Percentiles rank a stretch among this genome's conserved stretches.
These are phyloP conservation scores for Aspergillus puulaauensis DNA, from an alignment of 2,329 filamentous ascomycete species.

Conservation along the genomic window DNA sequence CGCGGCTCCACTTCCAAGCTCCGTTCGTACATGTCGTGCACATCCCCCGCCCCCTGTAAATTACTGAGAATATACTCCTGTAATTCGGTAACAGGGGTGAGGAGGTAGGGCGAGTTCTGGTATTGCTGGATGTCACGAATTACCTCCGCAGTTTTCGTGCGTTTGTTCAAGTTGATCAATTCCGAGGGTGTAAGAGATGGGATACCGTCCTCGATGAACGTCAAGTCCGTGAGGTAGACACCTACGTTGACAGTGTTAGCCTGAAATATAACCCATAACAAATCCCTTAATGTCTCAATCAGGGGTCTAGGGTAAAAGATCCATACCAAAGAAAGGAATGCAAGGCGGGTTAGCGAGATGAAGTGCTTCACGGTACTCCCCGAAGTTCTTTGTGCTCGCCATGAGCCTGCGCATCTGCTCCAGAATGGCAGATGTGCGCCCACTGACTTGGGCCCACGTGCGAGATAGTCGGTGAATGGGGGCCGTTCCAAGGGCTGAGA, in stretches of 20 bases:
- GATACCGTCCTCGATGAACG: conserved; percentile 98
- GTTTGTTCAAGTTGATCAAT: conserved; percentile 97
- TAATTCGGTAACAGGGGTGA: conserved; percentile 85
- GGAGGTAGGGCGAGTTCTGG: conserved; percentile 92
- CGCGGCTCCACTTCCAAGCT: conserved; percentile 89
- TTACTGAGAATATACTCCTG: conserved; percentile 97
- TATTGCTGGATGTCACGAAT: conserved; percentile 99
- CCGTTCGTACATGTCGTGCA: conserved; percentile 99
- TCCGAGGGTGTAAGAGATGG: conserved; percentile 94
- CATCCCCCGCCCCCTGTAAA: conserved; percentile 91
- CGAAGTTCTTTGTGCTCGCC: conserved; percentile 97
- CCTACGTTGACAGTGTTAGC: conserved; percentile 51
- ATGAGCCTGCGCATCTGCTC: conserved; percentile 93
- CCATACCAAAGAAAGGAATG: conserved; percentile 92
- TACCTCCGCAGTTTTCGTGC: conserved; percentile 95
- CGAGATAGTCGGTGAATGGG: conserved; percentile 90
- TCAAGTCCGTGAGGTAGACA: conserved; percentile 94
- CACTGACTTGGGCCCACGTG: conserved; percentile 92
- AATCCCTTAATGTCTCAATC: not conserved
- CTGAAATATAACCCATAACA: not conserved
- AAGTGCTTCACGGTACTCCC: conserved; percentile 89
- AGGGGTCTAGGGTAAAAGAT: conserved; percentile 36
- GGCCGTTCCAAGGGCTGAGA: conserved; percentile 89
- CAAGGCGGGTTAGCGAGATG: conserved; percentile 94
- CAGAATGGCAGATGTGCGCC: conserved; percentile 73